A percentile compares a stretch with the other conserved stretches of the same genome.
Evolutionary conservation across 139 green algal species (phyloP).

Genomic region (Diplosphaera chodatii): DNA sequence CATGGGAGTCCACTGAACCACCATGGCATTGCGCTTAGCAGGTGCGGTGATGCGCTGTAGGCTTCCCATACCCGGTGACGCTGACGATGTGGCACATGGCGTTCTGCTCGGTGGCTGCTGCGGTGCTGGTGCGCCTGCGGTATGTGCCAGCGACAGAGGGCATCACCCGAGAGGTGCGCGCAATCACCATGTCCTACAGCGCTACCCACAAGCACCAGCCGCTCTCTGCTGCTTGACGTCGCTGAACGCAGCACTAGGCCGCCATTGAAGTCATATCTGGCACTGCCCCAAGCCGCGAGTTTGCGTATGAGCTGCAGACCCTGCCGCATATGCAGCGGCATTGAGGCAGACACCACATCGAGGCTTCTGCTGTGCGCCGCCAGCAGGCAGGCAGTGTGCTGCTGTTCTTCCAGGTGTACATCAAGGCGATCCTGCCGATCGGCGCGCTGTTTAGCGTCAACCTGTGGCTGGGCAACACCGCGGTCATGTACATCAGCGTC

Average conservation of each 20-base stretch:
- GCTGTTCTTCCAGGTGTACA: slow-evolving; percentile 17
- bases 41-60: slow-evolving; percentile 1
- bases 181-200: neutral
- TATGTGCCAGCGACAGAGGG: neutral
- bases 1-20: too few species aligned
- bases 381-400: slow-evolving; percentile 5
- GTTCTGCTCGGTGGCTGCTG: slow-evolving; percentile 60
- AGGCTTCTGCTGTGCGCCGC: neutral
- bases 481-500: slow-evolving; percentile 95
- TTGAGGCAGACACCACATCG: neutral
- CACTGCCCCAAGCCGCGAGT: too few species aligned
- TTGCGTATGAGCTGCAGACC: too few species aligned
- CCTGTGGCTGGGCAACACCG: slow-evolving; percentile 92
- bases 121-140: neutral
- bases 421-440: slow-evolving; percentile 72
- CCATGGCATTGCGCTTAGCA: neutral
- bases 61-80: slow-evolving; percentile 87
- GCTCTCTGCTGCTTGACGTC: too few species aligned
- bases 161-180: neutral
- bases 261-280: too few species aligned
- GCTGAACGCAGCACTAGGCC: too few species aligned
- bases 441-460: slow-evolving; percentile 83
- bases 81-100: slow-evolving; percentile 86
- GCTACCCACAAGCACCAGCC: too few species aligned
- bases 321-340: neutral